A percentile compares a stretch with the other conserved stretches of the same genome.
Conservation (phyloP, 495 filamentous ascomycete species). For the Lasiosphaeria miniovina region DNA sequence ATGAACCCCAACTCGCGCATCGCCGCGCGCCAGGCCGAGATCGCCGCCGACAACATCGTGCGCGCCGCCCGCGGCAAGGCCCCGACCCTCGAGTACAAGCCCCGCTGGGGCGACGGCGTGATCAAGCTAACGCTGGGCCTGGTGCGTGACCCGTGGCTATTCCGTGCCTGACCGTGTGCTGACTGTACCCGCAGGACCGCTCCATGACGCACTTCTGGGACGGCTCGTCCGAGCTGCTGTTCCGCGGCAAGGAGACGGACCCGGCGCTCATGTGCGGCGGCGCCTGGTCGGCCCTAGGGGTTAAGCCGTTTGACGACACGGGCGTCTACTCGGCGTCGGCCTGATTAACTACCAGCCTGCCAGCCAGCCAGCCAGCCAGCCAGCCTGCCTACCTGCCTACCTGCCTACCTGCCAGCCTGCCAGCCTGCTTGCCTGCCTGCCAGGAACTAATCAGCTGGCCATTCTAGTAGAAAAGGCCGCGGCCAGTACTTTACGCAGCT, state of each 20-base stretch:
- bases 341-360: no score
- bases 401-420: no score
- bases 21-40: conserved; percentile 24
- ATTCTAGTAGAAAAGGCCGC: no score
- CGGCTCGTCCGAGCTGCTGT: conserved; percentile 25
- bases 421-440: no score
- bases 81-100: conserved; percentile 19
- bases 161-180: neutral
- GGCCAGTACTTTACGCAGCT: no score
- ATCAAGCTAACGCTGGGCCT: conserved; percentile 32
- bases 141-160: conserved; percentile 10
- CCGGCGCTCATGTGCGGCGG: conserved; percentile 25
- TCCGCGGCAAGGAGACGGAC: conserved; percentile 22
- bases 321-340: no score
- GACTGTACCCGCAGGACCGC: conserved; percentile 15
- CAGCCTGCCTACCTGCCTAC: no score
- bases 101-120: conserved; percentile 23
- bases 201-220: conserved; percentile 30
- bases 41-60: conserved; percentile 29
- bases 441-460: no score
- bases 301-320: conserved; percentile 22
- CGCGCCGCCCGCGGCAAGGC: conserved; percentile 15
- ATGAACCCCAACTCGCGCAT: conserved; percentile 27
- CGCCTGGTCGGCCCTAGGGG: conserved; percentile 20
- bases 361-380: no score